Evolutionary conservation across 257 asterid genomes (phyloP), one percentile per base, ranked within the genome.

Genomic region (Mentha longifolia): DNA sequence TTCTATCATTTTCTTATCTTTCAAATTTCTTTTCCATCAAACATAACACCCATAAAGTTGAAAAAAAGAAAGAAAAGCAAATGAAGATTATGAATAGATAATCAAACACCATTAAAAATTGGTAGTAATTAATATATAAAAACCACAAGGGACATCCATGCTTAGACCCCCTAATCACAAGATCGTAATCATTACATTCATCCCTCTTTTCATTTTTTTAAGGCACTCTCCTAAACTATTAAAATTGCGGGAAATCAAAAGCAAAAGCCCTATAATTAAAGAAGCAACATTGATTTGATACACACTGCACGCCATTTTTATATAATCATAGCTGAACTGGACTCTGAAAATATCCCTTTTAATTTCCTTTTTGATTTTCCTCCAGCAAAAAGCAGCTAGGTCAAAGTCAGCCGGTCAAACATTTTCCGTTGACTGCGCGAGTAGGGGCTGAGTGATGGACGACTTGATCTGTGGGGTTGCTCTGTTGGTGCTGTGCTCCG

Each of bases 361-460:
- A 3, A 3, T n/a, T 28, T 28, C 11, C 30, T 25, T 43, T n/a
- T 47, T 49, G 35, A 49, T 11, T 16, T 28, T 9, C 73, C 63
- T 74, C 79, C 82, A 74, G 83, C 78, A 76, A 81, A 71, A 72
- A 78, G 71, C 28, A 39, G 43, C 30, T 37, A 30, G 78, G 78
- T 70, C 37, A 80, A 73, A 74, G 76, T 71, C 35, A 72, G 74
- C 56, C 63, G 79, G 74, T 90, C 90, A 92, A 81, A 70, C 87
- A 46, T 42, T 62, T 60, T 76, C 89, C 28, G 89, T 79, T 61
- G 99, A 80, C 83, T 85, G 95, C 20, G 82, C 8, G 3, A 94
- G 97, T 3, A 94, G 87, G 62, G 98, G 99, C 72, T 91, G 95
- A 31, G 90, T 86, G 75, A 91, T 84, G 78, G 99, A 86, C 19